Conservation (phyloP, 139 green algal genomes). For the Edaphochlamys debaryana region DNA sequence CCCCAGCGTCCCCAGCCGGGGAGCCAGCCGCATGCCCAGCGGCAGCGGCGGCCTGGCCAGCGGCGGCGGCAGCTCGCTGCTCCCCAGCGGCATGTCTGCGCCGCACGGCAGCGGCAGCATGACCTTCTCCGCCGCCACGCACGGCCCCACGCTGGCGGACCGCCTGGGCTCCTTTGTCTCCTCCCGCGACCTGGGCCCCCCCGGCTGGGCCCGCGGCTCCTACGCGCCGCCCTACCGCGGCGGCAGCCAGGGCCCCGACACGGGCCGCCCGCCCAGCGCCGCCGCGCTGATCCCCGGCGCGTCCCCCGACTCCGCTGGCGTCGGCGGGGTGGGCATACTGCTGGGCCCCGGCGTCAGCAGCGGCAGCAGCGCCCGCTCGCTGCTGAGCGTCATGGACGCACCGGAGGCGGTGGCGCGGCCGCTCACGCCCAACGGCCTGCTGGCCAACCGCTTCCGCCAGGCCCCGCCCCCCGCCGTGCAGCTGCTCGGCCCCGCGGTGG, state of each 20-base stretch:
- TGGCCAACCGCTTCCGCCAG: too few species aligned
- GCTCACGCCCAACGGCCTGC: background rate
- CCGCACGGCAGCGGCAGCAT: too few species aligned
- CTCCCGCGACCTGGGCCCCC: too few species aligned
- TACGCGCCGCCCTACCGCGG: background rate
- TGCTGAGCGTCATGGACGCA: background rate
- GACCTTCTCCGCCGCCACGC: background rate
- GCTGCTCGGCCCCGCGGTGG: constrained; percentile 10
- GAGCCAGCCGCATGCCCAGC: too few species aligned
- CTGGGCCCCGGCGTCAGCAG: background rate
- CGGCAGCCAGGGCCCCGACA: background rate
- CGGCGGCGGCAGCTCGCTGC: background rate
- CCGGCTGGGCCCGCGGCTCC: too few species aligned
- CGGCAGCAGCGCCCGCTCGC: background rate
- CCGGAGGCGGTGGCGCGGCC: background rate
- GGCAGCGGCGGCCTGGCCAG: background rate
- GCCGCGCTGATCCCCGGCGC: too few species aligned
- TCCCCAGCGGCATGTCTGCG: too few species aligned
- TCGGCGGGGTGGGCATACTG: too few species aligned
- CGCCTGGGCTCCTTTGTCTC: background rate
- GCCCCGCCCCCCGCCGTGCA: background rate
- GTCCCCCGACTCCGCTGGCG: too few species aligned
- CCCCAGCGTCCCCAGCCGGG: too few species aligned
- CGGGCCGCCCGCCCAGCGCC: too few species aligned
- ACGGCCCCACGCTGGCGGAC: constrained; percentile 15